Evolutionary conservation across 805 yeast species (phyloP), one percentile per base, ranked within the genome.

Genomic region (Metschnikowia baotianmanensis): DNA sequence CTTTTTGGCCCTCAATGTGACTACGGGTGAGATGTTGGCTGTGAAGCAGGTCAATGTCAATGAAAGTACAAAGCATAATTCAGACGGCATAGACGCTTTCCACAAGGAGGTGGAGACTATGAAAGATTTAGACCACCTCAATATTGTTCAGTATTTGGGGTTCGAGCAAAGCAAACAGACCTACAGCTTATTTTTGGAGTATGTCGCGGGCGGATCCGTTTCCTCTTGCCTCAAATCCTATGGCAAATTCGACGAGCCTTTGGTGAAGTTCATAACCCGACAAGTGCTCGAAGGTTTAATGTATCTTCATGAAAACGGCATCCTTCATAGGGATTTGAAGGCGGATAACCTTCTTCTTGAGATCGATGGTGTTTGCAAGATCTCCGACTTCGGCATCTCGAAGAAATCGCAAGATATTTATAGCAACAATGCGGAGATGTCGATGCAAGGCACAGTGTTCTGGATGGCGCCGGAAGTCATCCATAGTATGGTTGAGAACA

Each of bases 381-480:
- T 93, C 34, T 84, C 96, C 11, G 99, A 93, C 62, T 93, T 93
- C 67, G 99, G 99, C 33, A 93, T 93, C 38, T 89, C 97, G 30
- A 90, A 88, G 59, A 79, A 81, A 55, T 65, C 71, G 1, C 56
- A 63, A 38, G 90, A 93, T 58, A 86, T 91, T 18, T 91, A 93
- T 59, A 82, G 86, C 22, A 89, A 93, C 60, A 82, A 87, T 53
- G 88, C 96, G 4, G 96, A 88, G 40, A 86, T 90, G 96, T 90
- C 97, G 10, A 88, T 87, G 95, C 96, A 95, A 63, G 99, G 99
- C 18, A 90, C 99, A 0, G 88, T 95, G 1, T 93, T 90, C 61
- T 93, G 99, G 99, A 93, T 93, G 99, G 99, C 99, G 1, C 99
- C 99, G 0, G 99, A 93, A 58, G 96, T 95, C 49, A 89, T 93